Base-by-base conservation (phyloP, 2,329 filamentous ascomycete genomes). In the Calonectria pauciramosa region DNA sequence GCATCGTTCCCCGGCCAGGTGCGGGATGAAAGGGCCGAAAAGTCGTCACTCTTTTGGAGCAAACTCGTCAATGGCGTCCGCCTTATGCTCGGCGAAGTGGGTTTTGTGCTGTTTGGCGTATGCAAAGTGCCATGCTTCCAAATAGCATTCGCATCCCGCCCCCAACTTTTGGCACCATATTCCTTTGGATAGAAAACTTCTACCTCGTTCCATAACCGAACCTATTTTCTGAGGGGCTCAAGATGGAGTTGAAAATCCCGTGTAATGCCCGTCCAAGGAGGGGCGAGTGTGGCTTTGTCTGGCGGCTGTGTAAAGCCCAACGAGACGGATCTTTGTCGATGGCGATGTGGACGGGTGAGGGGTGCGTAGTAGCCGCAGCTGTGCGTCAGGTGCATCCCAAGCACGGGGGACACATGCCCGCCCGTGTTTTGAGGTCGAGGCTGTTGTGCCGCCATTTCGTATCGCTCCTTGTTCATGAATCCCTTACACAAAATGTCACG, bases 11-110 rank as follows among this genome's bases (percentile, higher is more conserved):
- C 68, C 68, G 68, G 68, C 51, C 47, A 60, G 13, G 44, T 68
- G 64, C 64, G 70, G 70, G 64, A 68, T 64, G 64, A 63, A 72
- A 68, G 56, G 68, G 68, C 68, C 68, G 68, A 72, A 72, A 72
- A 52, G 70, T 38, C 51, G 54, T 67, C 70, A 66, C 34, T 32
- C 41, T 60, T 64, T 54, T 49, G 26, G 54, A 32, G n/a, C 44
- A 28, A 63, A 63, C 23, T 23, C 56, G 23, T 63, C 68, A 13
- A 51, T 63, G 30, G 68, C 30, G 59, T 44, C 68, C 63, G 28
- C 54, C 44, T 59, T 60, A 30, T 47, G 36, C n/a, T 52, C 56
- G 68, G 28, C 54, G 41, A 70, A 70, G 56, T 63, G 51, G 68
- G 32, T 18, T 63, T 47, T 20, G 26, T 69, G 41, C 49, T 44